Percentiles rank a stretch among this genome's conserved stretches.
These are phyloP conservation scores for Lagenidium giganteum DNA, from an alignment of 352 stramenopile species.

Conservation along the genomic window DNA sequence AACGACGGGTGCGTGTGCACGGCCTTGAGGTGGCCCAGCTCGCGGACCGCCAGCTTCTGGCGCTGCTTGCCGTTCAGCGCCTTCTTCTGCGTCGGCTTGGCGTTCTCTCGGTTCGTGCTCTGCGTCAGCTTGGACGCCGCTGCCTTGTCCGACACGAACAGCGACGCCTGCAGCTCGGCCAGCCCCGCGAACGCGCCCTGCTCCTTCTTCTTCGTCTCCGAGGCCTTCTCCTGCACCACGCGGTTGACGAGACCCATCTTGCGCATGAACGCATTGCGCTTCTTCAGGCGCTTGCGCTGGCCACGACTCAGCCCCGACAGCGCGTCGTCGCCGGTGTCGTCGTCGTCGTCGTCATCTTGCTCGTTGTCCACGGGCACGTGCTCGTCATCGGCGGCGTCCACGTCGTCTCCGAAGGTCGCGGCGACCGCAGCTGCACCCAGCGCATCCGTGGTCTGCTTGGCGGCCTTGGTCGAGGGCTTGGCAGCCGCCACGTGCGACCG, in stretches of 20 bases:
- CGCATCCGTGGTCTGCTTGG: constrained; percentile 19
- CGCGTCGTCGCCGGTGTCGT: constrained; percentile 17
- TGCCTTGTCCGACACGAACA: constrained; percentile 51
- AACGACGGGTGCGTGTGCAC: constrained; percentile 82
- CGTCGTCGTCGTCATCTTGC: constrained; percentile 24
- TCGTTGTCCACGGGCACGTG: constrained; percentile 25
- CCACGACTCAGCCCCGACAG: constrained; percentile 57
- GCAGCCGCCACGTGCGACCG: constrained; percentile 47
- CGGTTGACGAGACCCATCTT: constrained; percentile 84
- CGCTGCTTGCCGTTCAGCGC: constrained; percentile 75
- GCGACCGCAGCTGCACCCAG: constrained; percentile 51
- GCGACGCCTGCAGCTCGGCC: constrained; percentile 59
- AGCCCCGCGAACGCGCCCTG: constrained; percentile 68
- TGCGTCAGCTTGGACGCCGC: constrained; percentile 19
- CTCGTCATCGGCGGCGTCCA: constrained; percentile 26
- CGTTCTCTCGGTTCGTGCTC: constrained; percentile 15
- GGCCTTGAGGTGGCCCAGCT: constrained; percentile 79
- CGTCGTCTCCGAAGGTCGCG: constrained; percentile 48
- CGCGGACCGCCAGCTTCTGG: constrained; percentile 77
- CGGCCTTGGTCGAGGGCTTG: constrained; percentile 28
- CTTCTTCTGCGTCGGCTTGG: constrained; percentile 34
- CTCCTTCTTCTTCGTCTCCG: constrained; percentile 34
- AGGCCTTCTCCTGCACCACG: constrained; percentile 48
- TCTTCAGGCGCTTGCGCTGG: constrained; percentile 82
- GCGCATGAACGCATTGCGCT: constrained; percentile 72